Percentiles rank a stretch among this genome's conserved stretches.
Conservation (phyloP, 257 asterid genomes). For the Jacaranda copaia region DNA sequence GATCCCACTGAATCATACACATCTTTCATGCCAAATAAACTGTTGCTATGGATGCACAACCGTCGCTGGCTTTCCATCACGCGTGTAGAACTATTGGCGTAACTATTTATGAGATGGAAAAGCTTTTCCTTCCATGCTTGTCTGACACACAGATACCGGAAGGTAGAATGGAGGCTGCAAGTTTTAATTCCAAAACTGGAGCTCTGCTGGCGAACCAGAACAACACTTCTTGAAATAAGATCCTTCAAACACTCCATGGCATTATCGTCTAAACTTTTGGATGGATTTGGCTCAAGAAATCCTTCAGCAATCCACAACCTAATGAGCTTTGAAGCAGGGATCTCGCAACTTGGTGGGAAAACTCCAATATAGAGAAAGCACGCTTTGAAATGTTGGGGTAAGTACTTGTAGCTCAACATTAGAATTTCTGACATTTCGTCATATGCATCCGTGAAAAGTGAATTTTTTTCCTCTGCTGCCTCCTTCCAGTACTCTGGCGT, state of each 20-base stretch:
- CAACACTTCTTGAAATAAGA: slow-evolving; percentile 25
- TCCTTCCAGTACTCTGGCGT: neutral
- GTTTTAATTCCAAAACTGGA: too few species aligned
- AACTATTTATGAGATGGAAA: neutral
- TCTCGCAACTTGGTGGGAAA: slow-evolving; percentile 22
- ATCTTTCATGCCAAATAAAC: slow-evolving; percentile 26
- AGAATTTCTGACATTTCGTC: neutral
- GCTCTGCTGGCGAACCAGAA: neutral
- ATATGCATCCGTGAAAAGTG: slow-evolving; percentile 7
- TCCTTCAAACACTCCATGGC: slow-evolving; percentile 28
- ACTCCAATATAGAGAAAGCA: slow-evolving; percentile 42
- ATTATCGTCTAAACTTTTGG: neutral
- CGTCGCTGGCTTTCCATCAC: neutral
- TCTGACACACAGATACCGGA: too few species aligned
- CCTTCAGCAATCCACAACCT: slow-evolving; percentile 34
- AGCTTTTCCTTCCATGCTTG: neutral
- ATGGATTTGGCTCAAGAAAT: slow-evolving; percentile 11
- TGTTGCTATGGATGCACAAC: too few species aligned
- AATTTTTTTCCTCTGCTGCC: too few species aligned
- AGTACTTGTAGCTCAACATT: slow-evolving; percentile 35
- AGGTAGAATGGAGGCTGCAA: too few species aligned
- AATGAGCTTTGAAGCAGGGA: slow-evolving; percentile 23
- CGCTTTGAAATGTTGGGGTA: slow-evolving; percentile 29
- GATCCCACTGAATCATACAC: slow-evolving; percentile 26
- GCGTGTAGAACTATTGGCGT: neutral